Conservation (phyloP, 768 basidiomycete species). For the Paxillus involutus region DNA sequence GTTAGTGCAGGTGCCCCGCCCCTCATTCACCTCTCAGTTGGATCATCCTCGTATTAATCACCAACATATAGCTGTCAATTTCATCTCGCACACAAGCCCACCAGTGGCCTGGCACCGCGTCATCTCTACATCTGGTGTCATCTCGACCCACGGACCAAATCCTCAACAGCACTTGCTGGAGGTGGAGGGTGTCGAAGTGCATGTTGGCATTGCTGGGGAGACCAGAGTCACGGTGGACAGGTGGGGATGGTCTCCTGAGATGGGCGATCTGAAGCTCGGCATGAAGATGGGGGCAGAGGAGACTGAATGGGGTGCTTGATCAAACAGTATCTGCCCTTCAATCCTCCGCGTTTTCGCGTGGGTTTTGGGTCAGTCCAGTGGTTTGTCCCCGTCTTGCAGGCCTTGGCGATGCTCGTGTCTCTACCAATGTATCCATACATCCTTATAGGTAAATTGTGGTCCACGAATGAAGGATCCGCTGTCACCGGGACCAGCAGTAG, state of each 20-base stretch:
- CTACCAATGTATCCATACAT: no score
- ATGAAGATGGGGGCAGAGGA: background rate
- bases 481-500: no score
- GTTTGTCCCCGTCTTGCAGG: background rate
- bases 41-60: background rate
- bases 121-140: slow-evolving; percentile 60
- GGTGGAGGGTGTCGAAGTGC: slow-evolving; percentile 76
- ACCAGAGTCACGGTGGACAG: slow-evolving; percentile 49
- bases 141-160: slow-evolving; percentile 50
- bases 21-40: background rate
- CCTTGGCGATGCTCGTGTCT: background rate
- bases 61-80: slow-evolving; percentile 61
- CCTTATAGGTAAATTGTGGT: no score
- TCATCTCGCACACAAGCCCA: slow-evolving; percentile 55
- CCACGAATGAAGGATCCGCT: no score
- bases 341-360: background rate
- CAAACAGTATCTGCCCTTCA: background rate
- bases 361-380: background rate
- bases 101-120: slow-evolving; percentile 82
- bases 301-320: slow-evolving; percentile 12
- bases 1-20: slow-evolving; percentile 31
- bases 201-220: slow-evolving; percentile 46
- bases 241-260: slow-evolving; percentile 64
- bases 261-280: background rate
- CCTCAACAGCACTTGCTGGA: slow-evolving; percentile 67